phyloP scores from a whole-genome alignment of 768 basidiomycete species.

The Mycena vulgaris region DNA sequence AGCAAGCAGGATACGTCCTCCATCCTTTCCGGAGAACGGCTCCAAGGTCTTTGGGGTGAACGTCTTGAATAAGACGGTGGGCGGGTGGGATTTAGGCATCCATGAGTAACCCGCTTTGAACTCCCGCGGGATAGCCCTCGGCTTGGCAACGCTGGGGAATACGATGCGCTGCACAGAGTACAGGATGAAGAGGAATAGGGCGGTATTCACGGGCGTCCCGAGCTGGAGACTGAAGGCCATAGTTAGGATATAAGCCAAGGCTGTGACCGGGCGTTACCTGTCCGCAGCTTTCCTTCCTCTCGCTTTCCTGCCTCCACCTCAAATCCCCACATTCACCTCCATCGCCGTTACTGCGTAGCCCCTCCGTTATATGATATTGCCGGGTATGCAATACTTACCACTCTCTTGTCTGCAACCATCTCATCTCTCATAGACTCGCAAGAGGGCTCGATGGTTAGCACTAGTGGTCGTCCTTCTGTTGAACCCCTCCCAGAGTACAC shows the following conservation, averaged over 20 bases:
- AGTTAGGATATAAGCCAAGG: neutral
- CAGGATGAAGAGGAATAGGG: conserved; percentile 82
- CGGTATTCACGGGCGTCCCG: conserved; percentile 86
- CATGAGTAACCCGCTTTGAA: conserved; percentile 92
- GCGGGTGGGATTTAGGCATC: conserved; percentile 89
- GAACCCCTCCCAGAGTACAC: conserved; percentile 39
- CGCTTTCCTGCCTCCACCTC: neutral
- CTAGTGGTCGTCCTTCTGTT: conserved; percentile 13
- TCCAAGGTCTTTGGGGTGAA: conserved; percentile 86
- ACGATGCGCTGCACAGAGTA: conserved; percentile 84
- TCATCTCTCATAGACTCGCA: conserved; percentile 20
- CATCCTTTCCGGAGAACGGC: conserved; percentile 75
- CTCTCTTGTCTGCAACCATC: neutral
- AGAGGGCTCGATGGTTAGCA: conserved; percentile 10
- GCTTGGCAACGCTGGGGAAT: conserved; percentile 73
- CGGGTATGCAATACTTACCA: conserved; percentile 26
- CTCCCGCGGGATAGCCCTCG: conserved; percentile 70
- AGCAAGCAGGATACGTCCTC: conserved; percentile 85
- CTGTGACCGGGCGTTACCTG: neutral
- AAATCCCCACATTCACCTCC: too few species aligned
- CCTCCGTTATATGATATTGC: conserved; percentile 27
- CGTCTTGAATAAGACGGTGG: conserved; percentile 81
- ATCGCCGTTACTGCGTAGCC: neutral
- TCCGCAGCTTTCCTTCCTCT: neutral
- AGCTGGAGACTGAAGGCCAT: conserved; percentile 65